A percentile compares a stretch with the other conserved stretches of the same genome.
phyloP scores from a whole-genome alignment of 2,329 filamentous ascomycete genomes.

The Penicillium sp. region DNA sequence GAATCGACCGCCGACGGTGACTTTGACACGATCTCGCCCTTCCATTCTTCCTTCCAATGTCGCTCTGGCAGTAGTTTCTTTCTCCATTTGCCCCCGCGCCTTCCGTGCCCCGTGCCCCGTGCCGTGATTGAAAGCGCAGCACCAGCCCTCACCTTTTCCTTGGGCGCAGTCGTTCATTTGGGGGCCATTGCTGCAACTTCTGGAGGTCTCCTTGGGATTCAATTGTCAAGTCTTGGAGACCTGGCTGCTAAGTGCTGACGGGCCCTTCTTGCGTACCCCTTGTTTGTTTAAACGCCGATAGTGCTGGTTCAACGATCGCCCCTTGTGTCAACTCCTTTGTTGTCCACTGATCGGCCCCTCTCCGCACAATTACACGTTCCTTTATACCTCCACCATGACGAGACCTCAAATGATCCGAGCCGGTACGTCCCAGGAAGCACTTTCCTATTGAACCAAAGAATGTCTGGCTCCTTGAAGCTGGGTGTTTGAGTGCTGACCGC shows the following conservation, averaged over 20 bases:
- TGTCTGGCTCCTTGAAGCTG: background rate
- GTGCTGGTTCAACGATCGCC: slow-evolving; percentile 24
- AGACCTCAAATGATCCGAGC: slow-evolving; percentile 50
- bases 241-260: background rate
- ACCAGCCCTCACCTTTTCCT: slow-evolving; percentile 20
- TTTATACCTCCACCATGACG: slow-evolving; percentile 36
- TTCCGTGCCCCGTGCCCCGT: slow-evolving; percentile 14
- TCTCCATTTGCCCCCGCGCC: slow-evolving; percentile 22
- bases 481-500: slow-evolving; percentile 11
- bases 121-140: slow-evolving; percentile 24
- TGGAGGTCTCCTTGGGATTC: slow-evolving; percentile 9
- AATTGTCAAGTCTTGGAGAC: slow-evolving; percentile 3
- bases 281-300: slow-evolving; percentile 4
- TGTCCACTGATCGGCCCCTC: slow-evolving; percentile 8
- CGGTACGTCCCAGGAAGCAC: slow-evolving; percentile 36
- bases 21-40: background rate
- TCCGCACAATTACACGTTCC: slow-evolving; percentile 20
- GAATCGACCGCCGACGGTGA: slow-evolving; percentile 6
- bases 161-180: slow-evolving; percentile 30
- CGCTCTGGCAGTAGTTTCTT: slow-evolving; percentile 36
- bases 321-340: slow-evolving; percentile 19
- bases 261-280: background rate
- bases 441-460: background rate
- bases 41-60: slow-evolving; percentile 23
- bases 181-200: slow-evolving; percentile 11